phyloP scores from a whole-genome alignment of 108 stramenopile species.

The Cyclotella cryptica region DNA sequence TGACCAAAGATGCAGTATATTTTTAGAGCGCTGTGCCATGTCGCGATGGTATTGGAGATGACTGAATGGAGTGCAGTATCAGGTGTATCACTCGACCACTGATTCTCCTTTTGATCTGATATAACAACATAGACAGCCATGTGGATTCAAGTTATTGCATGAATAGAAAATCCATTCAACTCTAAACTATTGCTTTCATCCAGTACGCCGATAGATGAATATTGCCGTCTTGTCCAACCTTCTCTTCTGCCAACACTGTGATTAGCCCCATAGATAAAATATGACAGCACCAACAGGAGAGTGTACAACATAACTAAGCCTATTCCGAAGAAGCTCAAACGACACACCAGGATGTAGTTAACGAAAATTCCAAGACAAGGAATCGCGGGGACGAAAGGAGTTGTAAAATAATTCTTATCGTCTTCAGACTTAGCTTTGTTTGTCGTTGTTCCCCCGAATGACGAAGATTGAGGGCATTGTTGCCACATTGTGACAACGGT shows the following conservation, averaged over 20 bases:
- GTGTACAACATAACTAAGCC: constrained; percentile 67
- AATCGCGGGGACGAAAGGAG: constrained; percentile 59
- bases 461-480: constrained; percentile 35
- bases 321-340: constrained; percentile 69
- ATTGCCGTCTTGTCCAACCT: constrained; percentile 27
- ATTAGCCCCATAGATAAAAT: constrained; percentile 59
- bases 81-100: too few species aligned
- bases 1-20: too few species aligned
- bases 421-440: constrained; percentile 14
- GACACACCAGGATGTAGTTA: constrained; percentile 89
- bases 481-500: constrained; percentile 28
- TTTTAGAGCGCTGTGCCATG: too few species aligned
- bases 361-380: constrained; percentile 78
- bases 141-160: not conserved
- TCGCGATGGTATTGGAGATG: too few species aligned
- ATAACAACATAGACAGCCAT: not conserved
- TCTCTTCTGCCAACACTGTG: constrained; percentile 37
- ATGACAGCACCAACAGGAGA: constrained; percentile 48
- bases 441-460: constrained; percentile 31
- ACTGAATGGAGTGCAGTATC: too few species aligned
- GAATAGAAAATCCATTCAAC: not conserved
- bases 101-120: not conserved
- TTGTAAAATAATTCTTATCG: constrained; percentile 56
- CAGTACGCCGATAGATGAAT: constrained; percentile 31
- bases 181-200: constrained; percentile 7